Evolutionary conservation across 495 filamentous ascomycete genomes (phyloP).

Genomic region (Choiromyces venosus): DNA sequence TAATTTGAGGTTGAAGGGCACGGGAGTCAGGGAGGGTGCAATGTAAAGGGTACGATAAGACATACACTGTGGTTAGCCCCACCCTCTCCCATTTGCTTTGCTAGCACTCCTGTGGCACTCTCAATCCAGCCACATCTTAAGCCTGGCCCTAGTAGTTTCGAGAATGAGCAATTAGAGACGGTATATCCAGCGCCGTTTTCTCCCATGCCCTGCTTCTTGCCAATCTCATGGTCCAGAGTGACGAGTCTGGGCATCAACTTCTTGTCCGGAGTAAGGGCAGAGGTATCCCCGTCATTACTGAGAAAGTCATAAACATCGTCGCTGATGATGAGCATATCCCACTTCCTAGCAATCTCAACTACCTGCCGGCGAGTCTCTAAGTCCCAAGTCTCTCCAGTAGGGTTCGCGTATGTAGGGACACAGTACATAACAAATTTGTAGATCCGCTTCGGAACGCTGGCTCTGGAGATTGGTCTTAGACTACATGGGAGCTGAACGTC

Average conservation of each 20-base stretch:
- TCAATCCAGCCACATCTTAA: conserved; percentile 79
- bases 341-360: conserved; percentile 61
- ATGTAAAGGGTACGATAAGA: neutral
- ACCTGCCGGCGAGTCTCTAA: conserved; percentile 56
- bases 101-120: conserved; percentile 27
- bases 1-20: conserved; percentile 6
- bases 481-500: conserved; percentile 24
- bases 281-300: conserved; percentile 41
- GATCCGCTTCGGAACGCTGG: conserved; percentile 42
- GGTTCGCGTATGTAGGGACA: conserved; percentile 78
- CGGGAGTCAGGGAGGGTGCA: neutral
- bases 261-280: conserved; percentile 54
- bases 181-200: conserved; percentile 62
- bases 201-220: conserved; percentile 44
- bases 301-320: conserved; percentile 92
- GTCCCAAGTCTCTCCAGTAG: conserved; percentile 67
- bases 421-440: conserved; percentile 81
- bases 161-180: conserved; percentile 76
- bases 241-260: conserved; percentile 60
- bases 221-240: conserved; percentile 64
- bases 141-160: conserved; percentile 77
- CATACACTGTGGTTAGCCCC: conserved; percentile 39
- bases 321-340: conserved; percentile 70
- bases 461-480: conserved; percentile 48
- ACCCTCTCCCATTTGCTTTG: conserved; percentile 24